Percentiles rank a stretch among this genome's conserved stretches.
Conservation (phyloP, 352 stramenopile genomes). For the Phytophthora ohioensis region DNA sequence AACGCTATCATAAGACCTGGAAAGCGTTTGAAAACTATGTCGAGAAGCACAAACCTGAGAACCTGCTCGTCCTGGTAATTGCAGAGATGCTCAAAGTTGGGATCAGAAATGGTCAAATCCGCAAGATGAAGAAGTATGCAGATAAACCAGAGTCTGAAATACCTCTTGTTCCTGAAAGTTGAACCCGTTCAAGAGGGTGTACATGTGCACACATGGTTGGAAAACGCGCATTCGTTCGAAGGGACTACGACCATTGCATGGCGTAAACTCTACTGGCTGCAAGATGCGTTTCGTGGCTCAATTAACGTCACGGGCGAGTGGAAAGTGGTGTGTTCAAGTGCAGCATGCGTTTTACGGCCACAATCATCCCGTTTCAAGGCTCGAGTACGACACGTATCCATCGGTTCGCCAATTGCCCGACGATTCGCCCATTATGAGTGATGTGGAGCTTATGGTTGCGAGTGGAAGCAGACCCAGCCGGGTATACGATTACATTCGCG, state of each 20-base stretch:
- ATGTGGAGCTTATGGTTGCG: slow-evolving; percentile 10
- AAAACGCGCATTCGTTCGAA: slow-evolving; percentile 7
- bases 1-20: slow-evolving; percentile 1
- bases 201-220: slow-evolving; percentile 18
- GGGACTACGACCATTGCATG: not conserved
- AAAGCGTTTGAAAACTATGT: slow-evolving; percentile 5
- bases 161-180: not conserved
- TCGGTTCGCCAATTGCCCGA: not conserved
- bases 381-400: not conserved
- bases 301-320: not conserved
- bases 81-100: not conserved
- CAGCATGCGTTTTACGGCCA: slow-evolving; percentile 2
- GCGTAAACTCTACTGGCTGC: not conserved
- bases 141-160: not conserved
- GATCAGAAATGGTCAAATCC: not conserved
- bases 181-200: slow-evolving; percentile 15
- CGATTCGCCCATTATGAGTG: not conserved
- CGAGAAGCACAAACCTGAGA: not conserved
- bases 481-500: slow-evolving; percentile 20
- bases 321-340: not conserved
- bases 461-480: slow-evolving; percentile 32
- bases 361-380: not conserved
- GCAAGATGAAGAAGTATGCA: not conserved
- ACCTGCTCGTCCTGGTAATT: not conserved
- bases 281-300: not conserved